A percentile compares a stretch with the other conserved stretches of the same genome.
These are phyloP conservation scores for Tylopilus balloui DNA, from an alignment of 768 basidiomycete genomes.

Conservation along the genomic window DNA sequence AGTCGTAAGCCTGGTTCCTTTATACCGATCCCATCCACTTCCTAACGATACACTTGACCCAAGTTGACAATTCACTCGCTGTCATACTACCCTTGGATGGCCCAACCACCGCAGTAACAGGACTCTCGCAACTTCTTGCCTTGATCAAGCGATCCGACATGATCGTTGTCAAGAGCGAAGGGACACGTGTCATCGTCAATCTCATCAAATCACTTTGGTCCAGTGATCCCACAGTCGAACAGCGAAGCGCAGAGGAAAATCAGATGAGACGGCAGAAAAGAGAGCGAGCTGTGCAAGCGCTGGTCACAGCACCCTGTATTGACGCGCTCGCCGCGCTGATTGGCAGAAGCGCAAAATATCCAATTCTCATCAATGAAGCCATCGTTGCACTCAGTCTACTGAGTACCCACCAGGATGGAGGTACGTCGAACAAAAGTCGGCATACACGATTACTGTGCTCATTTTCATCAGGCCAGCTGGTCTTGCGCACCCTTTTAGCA, in stretches of 20 bases:
- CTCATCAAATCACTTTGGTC: slow-evolving; percentile 76
- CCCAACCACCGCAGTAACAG: slow-evolving; percentile 36
- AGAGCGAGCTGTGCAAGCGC: slow-evolving; percentile 47
- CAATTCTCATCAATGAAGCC: slow-evolving; percentile 84
- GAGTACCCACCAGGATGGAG: slow-evolving; percentile 58
- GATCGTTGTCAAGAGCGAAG: slow-evolving; percentile 81
- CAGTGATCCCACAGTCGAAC: slow-evolving; percentile 36
- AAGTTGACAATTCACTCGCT: slow-evolving; percentile 44
- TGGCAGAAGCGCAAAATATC: slow-evolving; percentile 72
- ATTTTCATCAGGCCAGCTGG: slow-evolving; percentile 48
- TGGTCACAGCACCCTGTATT: slow-evolving; percentile 53
- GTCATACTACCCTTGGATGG: slow-evolving; percentile 47
- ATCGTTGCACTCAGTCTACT: slow-evolving; percentile 79
- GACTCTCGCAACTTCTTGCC: slow-evolving; percentile 65
- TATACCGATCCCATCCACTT: slow-evolving; percentile 26
- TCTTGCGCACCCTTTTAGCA: slow-evolving; percentile 54
- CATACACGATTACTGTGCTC: not conserved
- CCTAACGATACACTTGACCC: slow-evolving; percentile 5
- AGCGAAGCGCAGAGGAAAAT: slow-evolving; percentile 29
- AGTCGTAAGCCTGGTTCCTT: slow-evolving; percentile 47
- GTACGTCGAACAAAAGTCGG: slow-evolving; percentile 34
- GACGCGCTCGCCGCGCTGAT: slow-evolving; percentile 67
- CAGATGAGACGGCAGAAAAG: slow-evolving; percentile 45
- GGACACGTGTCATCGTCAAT: slow-evolving; percentile 84
- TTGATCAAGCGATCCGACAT: slow-evolving; percentile 78